Evolutionary conservation across 2,329 filamentous ascomycete species (phyloP), one percentile per base, ranked within the genome.

Genomic region (Thyridium curvatum): DNA sequence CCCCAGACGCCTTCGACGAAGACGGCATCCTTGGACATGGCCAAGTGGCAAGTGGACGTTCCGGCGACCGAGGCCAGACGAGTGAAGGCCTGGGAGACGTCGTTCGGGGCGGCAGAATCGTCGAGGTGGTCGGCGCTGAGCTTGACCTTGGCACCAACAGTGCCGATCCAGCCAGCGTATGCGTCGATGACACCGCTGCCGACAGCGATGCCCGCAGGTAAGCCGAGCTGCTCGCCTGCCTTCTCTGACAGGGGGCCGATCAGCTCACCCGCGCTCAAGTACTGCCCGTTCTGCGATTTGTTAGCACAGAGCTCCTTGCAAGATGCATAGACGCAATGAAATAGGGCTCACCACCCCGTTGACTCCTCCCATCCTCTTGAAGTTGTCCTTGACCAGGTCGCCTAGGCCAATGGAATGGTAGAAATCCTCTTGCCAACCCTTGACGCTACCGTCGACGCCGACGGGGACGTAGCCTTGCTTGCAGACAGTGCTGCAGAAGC

Each of bases 351-450:
- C 91, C 81, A 94, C 84, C 72, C 86, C 86, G 60, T 97, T 77
- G 51, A 98, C 88, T 49, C 93, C 93, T 47, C 93, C 93, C 75
- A 98, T 86, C 48, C 90, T 82, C 69, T 86, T 86, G 60, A 94
- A 98, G 54, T 94, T 78, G 55, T 96, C 85, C 52, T 94, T 76
- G 35, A 77, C 78, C 41, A 98, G 68, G 48, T 95, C 90, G 30
- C 74, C 75, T n/a, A 98, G 72, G 13, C 93, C 93, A 55, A 98
- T 94, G 8, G 82, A 76, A 21, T 78, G 76, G 47, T 94, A 79
- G 56, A 98, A 98, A 55, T 97, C 91, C 51, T 91, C 86, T 60
- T 97, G 91, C 93, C 93, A 98, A 28, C 93, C 93, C 68, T 96
- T 97, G 41, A 94, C 87, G 61, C 89, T 96, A 35, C 90, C 90